Conservation (phyloP, 768 basidiomycete genomes). For the Collybia sp. region DNA sequence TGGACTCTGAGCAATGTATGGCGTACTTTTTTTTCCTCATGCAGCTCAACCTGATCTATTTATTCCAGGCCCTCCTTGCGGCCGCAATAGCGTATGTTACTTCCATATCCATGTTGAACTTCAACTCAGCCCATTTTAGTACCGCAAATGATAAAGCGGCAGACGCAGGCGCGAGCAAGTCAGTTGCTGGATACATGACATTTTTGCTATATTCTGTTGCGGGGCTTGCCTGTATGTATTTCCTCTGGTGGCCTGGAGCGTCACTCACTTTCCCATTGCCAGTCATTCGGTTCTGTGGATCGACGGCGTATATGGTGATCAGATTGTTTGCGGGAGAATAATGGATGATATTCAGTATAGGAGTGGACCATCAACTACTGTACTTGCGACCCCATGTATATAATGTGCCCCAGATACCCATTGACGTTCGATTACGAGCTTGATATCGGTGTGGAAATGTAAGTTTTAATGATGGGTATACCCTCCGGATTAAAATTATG, state of each 20-base stretch:
- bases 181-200: constrained; percentile 84
- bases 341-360: no score
- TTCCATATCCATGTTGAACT: background rate
- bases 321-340: constrained; percentile 90
- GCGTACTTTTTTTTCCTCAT: constrained; percentile 6
- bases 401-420: no score
- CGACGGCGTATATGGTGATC: constrained; percentile 77
- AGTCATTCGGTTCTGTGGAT: constrained; percentile 87
- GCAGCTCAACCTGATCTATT: background rate
- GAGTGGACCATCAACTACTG: no score
- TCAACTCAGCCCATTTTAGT: constrained; percentile 13
- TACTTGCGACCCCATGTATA: no score
- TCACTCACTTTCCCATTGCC: background rate
- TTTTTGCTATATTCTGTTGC: constrained; percentile 88
- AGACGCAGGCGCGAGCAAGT: constrained; percentile 36
- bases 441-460: no score
- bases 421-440: no score
- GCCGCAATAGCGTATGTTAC: constrained; percentile 65
- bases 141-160: constrained; percentile 48
- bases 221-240: constrained; percentile 65
- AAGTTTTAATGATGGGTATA: no score
- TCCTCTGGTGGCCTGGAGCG: constrained; percentile 1
- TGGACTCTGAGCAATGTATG: background rate
- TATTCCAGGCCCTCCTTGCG: constrained; percentile 56
- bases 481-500: no score